Base-by-base conservation (phyloP, 2,329 filamentous ascomycete species). In the Talaromyces sp. region DNA sequence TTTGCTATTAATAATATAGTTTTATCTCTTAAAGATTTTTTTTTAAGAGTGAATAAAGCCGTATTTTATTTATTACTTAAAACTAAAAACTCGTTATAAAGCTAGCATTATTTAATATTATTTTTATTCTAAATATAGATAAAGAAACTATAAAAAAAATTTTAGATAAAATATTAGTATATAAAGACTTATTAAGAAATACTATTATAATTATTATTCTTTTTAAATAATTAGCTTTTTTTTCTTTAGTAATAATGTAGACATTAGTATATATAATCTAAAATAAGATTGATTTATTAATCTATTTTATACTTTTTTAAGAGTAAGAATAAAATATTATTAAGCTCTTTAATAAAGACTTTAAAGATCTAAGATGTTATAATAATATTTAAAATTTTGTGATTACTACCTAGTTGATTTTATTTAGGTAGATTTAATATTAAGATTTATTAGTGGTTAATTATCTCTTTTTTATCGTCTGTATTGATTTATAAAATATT, bases 401-500 rank as follows among this genome's bases (percentile, higher is more conserved):
- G 1, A 68, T 71, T 0, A 67, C 61, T 0, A 76, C 73, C 0
- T 76, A 71, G 73, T 62, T 73, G 7, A 69, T 73, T 1, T 75
- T 73, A 0, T 75, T 76, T 39, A 53, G 64, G 0, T 66, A 74
- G 59, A 70, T 76, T 4, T 62, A 32, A 13, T 17, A 61, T 1
- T 44, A 58, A 4, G 58, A 62, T 19, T 42, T 19, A 1, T 51
- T 68, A 0, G 73, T 73, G 0, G 55, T 63, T 0, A 57, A 69
- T 0, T 66, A 69, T 51, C 63, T 76, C 1, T 66, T 64, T 0
- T 65, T 72, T 2, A 73, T 76, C 64, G 64, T 70, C 6, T 72
- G 72, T 28, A 62, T 76, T 0, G 62, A 69, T 25, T 63, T 63
- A 3, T 64, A 64, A 7, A 63, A 66, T 36, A 73, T 75, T 28